A percentile compares a stretch with the other conserved stretches of the same genome.
phyloP scores from a whole-genome alignment of 352 stramenopile genomes.

The Globisporangium recalcitrans region DNA sequence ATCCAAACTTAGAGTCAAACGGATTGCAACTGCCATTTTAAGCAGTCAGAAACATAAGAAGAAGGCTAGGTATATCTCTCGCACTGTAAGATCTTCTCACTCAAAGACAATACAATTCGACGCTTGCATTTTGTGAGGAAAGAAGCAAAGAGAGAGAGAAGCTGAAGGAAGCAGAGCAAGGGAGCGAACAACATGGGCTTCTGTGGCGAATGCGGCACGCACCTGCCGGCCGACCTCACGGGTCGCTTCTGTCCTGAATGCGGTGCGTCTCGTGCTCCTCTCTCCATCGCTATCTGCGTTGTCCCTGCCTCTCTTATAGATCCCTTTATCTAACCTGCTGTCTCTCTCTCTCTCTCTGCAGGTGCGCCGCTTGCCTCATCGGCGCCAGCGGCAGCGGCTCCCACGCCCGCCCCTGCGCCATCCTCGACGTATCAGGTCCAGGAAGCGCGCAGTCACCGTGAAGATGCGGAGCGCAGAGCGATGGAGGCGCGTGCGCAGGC shows the following conservation, averaged over 20 bases:
- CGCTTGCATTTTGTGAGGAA: background rate
- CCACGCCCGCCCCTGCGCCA: background rate
- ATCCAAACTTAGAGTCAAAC: too few relatives aligned
- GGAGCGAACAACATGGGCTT: conserved; percentile 53
- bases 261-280: conserved; percentile 29
- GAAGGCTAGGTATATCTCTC: too few relatives aligned
- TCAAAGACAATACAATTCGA: conserved; percentile 2
- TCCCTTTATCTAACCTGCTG: background rate
- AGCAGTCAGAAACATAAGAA: background rate
- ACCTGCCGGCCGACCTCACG: conserved; percentile 46
- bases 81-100: background rate
- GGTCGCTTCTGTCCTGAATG: conserved; percentile 74
- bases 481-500: conserved; percentile 37
- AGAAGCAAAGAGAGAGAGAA: background rate
- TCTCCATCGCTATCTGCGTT: background rate
- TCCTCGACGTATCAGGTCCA: conserved; percentile 18
- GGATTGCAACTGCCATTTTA: too few relatives aligned
- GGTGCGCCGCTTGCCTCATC: conserved; percentile 4
- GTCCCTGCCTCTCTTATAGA: background rate
- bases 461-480: conserved; percentile 46
- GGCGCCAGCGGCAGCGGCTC: background rate
- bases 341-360: background rate
- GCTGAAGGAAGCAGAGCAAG: background rate
- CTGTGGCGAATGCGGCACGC: conserved; percentile 76
- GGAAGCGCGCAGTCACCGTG: conserved; percentile 29